Percentiles rank a stretch among this genome's conserved stretches.
phyloP scores from a whole-genome alignment of 1,139 yeast species.

The Lodderomyces pseudojiufengensis region DNA sequence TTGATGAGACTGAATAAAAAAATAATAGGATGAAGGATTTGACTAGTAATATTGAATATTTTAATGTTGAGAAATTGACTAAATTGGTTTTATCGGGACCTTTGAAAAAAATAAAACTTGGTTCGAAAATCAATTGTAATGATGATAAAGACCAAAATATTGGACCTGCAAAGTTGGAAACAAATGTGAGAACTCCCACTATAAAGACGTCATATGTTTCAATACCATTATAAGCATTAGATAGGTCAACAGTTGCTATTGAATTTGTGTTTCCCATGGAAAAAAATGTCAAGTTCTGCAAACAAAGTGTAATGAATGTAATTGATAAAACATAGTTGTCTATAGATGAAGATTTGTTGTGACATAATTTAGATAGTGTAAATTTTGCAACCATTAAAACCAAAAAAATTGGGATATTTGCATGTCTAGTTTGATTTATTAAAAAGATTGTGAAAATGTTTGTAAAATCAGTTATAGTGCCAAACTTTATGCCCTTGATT shows the following conservation, averaged over 20 bases:
- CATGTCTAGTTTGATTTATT: constrained; percentile 65
- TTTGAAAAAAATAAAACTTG: constrained; percentile 14
- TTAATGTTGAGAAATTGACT: constrained; percentile 19
- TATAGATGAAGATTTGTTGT: constrained; percentile 9
- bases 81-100: constrained; percentile 12
- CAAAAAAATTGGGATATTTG: constrained; percentile 68
- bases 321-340: constrained; percentile 23
- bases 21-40: constrained; percentile 35
- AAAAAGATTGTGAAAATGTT: constrained; percentile 51
- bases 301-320: constrained; percentile 24
- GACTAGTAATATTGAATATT: constrained; percentile 32
- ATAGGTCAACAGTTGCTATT: constrained; percentile 81
- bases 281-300: constrained; percentile 79
- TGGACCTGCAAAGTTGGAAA: constrained; percentile 82
- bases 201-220: constrained; percentile 60
- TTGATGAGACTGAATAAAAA: constrained; percentile 60
- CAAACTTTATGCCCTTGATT: constrained; percentile 20
- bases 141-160: constrained; percentile 74
- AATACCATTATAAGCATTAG: constrained; percentile 91
- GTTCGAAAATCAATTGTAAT: constrained; percentile 42
- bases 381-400: constrained; percentile 42
- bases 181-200: constrained; percentile 76
- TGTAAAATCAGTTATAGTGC: constrained; percentile 39
- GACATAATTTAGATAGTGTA: constrained; percentile 16
- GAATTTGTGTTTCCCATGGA: constrained; percentile 91